A percentile compares a stretch with the other conserved stretches of the same genome.
Evolutionary conservation across 23 red algal species (phyloP).

Genomic region (Chondrus crispus): DNA sequence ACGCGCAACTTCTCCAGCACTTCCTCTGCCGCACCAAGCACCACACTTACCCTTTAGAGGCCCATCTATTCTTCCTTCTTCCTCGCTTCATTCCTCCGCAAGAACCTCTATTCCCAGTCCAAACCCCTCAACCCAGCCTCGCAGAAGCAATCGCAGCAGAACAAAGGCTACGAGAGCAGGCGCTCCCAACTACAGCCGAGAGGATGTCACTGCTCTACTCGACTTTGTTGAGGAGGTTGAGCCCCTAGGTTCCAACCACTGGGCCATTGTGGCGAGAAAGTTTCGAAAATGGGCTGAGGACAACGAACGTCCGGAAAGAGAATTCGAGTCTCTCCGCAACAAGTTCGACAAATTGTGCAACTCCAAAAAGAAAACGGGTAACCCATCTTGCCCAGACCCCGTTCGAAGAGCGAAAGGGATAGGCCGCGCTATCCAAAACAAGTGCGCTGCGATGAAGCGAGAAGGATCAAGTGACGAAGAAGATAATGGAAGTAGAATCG

Average conservation of each 20-base stretch:
- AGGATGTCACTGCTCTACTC: constrained; percentile 26
- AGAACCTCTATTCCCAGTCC: no score
- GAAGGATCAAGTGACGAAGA: background rate
- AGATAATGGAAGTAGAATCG: background rate
- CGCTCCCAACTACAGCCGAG: constrained; percentile 21
- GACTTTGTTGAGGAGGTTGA: constrained; percentile 23
- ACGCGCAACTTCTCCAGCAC: no score
- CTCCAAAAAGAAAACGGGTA: background rate
- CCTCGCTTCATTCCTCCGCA: no score
- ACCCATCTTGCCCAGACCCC: background rate
- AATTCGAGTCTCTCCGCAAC: background rate
- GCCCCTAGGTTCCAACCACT: background rate
- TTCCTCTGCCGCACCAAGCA: no score
- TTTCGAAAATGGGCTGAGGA: background rate
- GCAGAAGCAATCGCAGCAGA: no score
- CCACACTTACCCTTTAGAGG: no score
- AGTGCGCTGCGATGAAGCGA: constrained; percentile 23
- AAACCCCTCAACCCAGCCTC: no score
- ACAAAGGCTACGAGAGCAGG: constrained; percentile 11
- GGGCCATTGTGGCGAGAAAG: background rate
- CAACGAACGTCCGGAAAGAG: background rate
- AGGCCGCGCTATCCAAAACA: constrained; percentile 28
- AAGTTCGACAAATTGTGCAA: constrained; percentile 1
- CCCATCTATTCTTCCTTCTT: no score
- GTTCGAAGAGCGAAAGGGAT: constrained; percentile 22